phyloP scores from a whole-genome alignment of 768 basidiomycete genomes.

The Dacryopinax spathularia region DNA sequence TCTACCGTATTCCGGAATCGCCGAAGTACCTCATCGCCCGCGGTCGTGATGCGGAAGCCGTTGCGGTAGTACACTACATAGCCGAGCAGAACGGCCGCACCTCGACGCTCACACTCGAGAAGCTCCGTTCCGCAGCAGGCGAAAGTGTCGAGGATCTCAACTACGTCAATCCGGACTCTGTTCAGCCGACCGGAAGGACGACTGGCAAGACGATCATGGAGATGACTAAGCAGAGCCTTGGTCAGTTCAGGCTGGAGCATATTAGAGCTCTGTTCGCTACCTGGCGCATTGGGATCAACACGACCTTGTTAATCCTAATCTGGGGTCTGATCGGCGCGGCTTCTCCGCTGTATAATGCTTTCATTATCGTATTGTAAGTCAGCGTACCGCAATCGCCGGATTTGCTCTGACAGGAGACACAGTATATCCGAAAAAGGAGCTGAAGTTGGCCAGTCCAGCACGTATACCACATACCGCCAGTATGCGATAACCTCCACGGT shows the following conservation, averaged over 20 bases:
- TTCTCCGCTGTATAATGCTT: slow-evolving; percentile 36
- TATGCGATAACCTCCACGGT: slow-evolving; percentile 36
- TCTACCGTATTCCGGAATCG: slow-evolving; percentile 47
- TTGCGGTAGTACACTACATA: slow-evolving; percentile 37
- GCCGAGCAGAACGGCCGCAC: slow-evolving; percentile 35
- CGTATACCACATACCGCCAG: slow-evolving; percentile 18
- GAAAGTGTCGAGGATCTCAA: slow-evolving; percentile 9
- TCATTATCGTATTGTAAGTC: slow-evolving; percentile 30
- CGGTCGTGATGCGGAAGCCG: slow-evolving; percentile 43
- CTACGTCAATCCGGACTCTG: background rate
- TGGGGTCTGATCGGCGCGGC: slow-evolving; percentile 50
- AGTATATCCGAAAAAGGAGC: slow-evolving; percentile 20
- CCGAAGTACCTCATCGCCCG: slow-evolving; percentile 46
- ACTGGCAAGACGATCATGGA: background rate
- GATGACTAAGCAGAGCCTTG: slow-evolving; percentile 21
- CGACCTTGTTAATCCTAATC: slow-evolving; percentile 33
- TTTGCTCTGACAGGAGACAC: slow-evolving; percentile 29
- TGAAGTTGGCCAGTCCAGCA: slow-evolving; percentile 15
- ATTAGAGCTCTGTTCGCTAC: slow-evolving; percentile 37
- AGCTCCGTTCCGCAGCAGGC: slow-evolving; percentile 20
- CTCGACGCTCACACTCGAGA: slow-evolving; percentile 35
- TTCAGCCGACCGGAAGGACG: background rate
- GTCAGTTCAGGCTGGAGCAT: slow-evolving; percentile 29
- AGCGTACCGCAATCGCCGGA: slow-evolving; percentile 13
- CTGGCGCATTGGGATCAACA: slow-evolving; percentile 32